Evolutionary conservation across 116 monocot genomes (phyloP).

Genomic region (Posidonia oceanica): DNA sequence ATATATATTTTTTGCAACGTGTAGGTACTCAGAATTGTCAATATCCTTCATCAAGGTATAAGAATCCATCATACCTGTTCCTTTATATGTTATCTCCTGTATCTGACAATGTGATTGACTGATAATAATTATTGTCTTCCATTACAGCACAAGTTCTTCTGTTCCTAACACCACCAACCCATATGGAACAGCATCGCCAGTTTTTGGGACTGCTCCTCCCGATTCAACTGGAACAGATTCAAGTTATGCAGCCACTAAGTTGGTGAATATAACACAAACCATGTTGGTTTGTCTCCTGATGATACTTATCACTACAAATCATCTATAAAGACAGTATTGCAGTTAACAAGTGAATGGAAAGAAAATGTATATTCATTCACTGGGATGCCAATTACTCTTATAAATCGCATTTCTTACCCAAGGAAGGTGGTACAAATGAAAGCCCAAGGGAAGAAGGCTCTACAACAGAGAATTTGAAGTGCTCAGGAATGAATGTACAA

Average conservation of each 20-base stretch:
- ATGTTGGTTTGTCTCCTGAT: not conserved
- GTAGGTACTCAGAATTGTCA: not conserved
- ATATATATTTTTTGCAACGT: not conserved
- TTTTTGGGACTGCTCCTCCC: slow-evolving; percentile 22
- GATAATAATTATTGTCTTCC: not conserved
- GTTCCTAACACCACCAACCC: slow-evolving; percentile 42
- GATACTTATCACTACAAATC: slow-evolving; percentile 1
- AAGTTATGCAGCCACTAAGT: not conserved
- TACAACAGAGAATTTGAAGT: not conserved
- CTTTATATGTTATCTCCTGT: not conserved
- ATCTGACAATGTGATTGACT: not conserved
- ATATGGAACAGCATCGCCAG: slow-evolving; percentile 23
- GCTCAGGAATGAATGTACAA: not conserved
- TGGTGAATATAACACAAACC: not conserved
- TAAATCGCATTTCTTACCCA: not conserved
- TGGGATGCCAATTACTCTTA: not conserved
- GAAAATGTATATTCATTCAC: not conserved
- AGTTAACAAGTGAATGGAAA: not conserved
- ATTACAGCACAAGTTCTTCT: slow-evolving; percentile 27
- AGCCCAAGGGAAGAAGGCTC: not conserved
- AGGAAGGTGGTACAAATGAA: not conserved
- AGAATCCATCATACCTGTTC: not conserved
- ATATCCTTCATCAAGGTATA: slow-evolving; percentile 48
- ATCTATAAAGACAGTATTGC: not conserved
- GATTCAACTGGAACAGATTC: slow-evolving; percentile 6